Evolutionary conservation across 2,329 filamentous ascomycete species (phyloP).

Genomic region (Lasiodiplodia citricola): DNA sequence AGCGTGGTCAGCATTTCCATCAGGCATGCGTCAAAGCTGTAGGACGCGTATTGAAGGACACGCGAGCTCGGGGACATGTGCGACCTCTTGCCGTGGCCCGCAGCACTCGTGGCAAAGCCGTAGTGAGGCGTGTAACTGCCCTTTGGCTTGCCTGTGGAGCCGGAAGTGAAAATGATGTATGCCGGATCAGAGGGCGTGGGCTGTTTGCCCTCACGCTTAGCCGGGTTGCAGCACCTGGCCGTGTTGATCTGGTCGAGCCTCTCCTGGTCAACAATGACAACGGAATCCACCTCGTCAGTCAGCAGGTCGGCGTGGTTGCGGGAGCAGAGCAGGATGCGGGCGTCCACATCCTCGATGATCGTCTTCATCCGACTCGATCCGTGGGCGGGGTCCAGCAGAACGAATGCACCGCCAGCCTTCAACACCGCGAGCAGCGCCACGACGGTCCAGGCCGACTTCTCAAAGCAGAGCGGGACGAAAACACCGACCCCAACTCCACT

Average conservation of each 20-base stretch:
- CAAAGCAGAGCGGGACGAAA: slow-evolving; percentile 46
- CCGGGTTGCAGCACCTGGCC: slow-evolving; percentile 46
- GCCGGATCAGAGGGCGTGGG: slow-evolving; percentile 27
- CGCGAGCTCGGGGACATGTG: slow-evolving; percentile 35
- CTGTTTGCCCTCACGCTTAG: slow-evolving; percentile 38
- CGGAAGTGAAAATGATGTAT: slow-evolving; percentile 86
- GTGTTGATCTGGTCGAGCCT: slow-evolving; percentile 51
- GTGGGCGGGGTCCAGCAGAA: not conserved
- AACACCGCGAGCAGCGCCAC: slow-evolving; percentile 46
- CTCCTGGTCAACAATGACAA: slow-evolving; percentile 55
- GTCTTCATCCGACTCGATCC: slow-evolving; percentile 48
- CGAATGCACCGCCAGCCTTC: slow-evolving; percentile 37
- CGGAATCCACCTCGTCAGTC: slow-evolving; percentile 52
- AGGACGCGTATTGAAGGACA: slow-evolving; percentile 34
- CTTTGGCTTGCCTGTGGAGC: slow-evolving; percentile 98
- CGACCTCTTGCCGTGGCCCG: slow-evolving; percentile 15
- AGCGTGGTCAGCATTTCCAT: slow-evolving; percentile 42
- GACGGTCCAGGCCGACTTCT: slow-evolving; percentile 44
- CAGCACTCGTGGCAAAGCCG: slow-evolving; percentile 66
- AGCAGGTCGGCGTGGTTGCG: slow-evolving; percentile 52
- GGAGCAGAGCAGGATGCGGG: slow-evolving; percentile 39
- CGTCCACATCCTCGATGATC: slow-evolving; percentile 28
- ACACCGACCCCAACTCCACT: slow-evolving; percentile 39
- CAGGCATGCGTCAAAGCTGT: slow-evolving; percentile 40
- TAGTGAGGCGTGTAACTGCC: slow-evolving; percentile 56